Evolutionary conservation across 225 moss, liverwort and hornwort species (phyloP).

Genomic region (Takakia lepidozioides): DNA sequence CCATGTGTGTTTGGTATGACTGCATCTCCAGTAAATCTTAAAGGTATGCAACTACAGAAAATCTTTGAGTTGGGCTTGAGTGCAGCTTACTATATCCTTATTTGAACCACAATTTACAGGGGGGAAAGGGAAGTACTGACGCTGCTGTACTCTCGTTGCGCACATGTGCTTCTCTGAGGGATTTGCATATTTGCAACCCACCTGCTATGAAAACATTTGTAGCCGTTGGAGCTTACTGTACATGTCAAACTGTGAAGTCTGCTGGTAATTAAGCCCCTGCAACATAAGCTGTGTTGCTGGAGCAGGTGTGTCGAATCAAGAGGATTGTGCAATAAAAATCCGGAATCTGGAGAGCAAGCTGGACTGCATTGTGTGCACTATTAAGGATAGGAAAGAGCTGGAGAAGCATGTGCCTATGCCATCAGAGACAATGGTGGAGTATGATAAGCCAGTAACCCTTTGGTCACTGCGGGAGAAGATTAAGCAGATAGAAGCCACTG

Average conservation of each 20-base stretch:
- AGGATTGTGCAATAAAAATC: slow-evolving; percentile 98
- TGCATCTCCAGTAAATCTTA: slow-evolving; percentile 95
- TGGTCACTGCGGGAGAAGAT: slow-evolving; percentile 88
- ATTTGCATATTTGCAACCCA: no score
- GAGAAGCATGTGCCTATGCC: slow-evolving; percentile 99
- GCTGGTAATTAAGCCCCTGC: no score
- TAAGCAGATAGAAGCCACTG: slow-evolving; percentile 81
- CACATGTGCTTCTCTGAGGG: no score
- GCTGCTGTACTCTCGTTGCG: no score
- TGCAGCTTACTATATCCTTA: no score
- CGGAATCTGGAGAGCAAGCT: slow-evolving; percentile 96
- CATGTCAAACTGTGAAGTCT: no score
- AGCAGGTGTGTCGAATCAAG: slow-evolving; percentile 96
- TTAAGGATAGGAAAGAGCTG: slow-evolving; percentile 96
- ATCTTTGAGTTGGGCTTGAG: no score
- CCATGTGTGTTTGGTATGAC: slow-evolving; percentile 99
- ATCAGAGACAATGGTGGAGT: slow-evolving; percentile 77
- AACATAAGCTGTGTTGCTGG: slow-evolving; percentile 7
- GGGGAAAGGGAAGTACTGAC: no score
- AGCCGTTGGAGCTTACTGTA: no score
- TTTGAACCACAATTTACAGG: no score
- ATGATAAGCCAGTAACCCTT: slow-evolving; percentile 88
- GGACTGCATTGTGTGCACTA: slow-evolving; percentile 97
- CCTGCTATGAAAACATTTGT: no score
- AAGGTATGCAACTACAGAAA: slow-evolving; percentile 68